These are phyloP conservation scores for Zymoseptoria tritici DNA, from an alignment of 2,329 filamentous ascomycete genomes.

Conservation along the genomic window DNA sequence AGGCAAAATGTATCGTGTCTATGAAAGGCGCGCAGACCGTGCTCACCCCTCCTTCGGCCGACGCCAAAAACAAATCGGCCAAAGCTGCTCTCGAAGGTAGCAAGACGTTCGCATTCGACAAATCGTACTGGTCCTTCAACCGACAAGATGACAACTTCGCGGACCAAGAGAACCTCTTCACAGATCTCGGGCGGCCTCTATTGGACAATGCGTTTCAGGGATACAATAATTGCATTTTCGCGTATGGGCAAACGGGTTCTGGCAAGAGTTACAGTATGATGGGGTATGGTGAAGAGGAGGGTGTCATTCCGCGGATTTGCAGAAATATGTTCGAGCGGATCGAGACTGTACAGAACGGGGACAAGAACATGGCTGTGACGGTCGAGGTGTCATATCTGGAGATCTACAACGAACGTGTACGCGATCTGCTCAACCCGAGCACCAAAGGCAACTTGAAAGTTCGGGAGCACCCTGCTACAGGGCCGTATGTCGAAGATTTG, in stretches of 20 bases:
- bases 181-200: conserved; percentile 79
- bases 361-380: conserved; percentile 75
- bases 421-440: conserved; percentile 87
- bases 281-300: conserved; percentile 93
- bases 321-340: conserved; percentile 96
- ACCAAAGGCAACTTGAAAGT: conserved; percentile 97
- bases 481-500: conserved; percentile 95
- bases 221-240: conserved; percentile 99
- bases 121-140: conserved; percentile 97
- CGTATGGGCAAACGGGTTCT: conserved; percentile 95
- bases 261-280: conserved; percentile 99
- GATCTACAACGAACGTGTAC: conserved; percentile 97
- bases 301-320: conserved; percentile 94
- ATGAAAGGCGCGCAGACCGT: conserved; percentile 93
- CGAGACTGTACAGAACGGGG: conserved; percentile 55
- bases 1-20: conserved; percentile 91
- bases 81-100: conserved; percentile 58
- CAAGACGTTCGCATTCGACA: conserved; percentile 92
- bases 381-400: conserved; percentile 98
- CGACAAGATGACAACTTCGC: conserved; percentile 74
- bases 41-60: conserved; percentile 62
- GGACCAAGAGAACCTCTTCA: conserved; percentile 80
- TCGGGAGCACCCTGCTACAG: conserved; percentile 92
- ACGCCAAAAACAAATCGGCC: conserved; percentile 54
- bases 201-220: conserved; percentile 97